Percentiles rank a stretch among this genome's conserved stretches.
Conservation (phyloP, 805 yeast genomes). For the Barnettozyma californica region DNA sequence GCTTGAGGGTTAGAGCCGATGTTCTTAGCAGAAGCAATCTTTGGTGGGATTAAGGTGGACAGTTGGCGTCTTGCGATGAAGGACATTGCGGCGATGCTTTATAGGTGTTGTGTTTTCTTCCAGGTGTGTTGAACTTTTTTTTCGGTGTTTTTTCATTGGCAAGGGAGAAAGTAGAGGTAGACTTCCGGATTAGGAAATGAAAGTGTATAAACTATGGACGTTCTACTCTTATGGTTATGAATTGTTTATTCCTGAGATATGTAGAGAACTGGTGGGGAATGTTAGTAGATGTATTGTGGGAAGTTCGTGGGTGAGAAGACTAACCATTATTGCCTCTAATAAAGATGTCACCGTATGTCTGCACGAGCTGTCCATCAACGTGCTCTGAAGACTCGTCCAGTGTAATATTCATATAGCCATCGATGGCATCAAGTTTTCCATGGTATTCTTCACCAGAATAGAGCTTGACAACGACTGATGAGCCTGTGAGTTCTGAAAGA, state of each 20-base stretch:
- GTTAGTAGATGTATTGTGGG: slow-evolving; percentile 6
- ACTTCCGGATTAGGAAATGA: slow-evolving; percentile 10
- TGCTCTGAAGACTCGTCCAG: slow-evolving; percentile 71
- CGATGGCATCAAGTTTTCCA: slow-evolving; percentile 79
- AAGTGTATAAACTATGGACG: not conserved
- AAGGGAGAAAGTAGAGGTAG: not conserved
- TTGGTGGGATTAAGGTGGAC: slow-evolving; percentile 96
- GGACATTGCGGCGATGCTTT: slow-evolving; percentile 45
- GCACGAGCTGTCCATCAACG: slow-evolving; percentile 43
- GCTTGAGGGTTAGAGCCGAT: slow-evolving; percentile 95
- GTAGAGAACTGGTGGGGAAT: slow-evolving; percentile 16
- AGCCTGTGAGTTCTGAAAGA: slow-evolving; percentile 72
- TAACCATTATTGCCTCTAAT: slow-evolving; percentile 82
- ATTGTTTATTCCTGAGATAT: slow-evolving; percentile 20
- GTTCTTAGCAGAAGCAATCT: slow-evolving; percentile 95
- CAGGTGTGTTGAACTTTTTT: slow-evolving; percentile 1
- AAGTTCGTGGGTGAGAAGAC: slow-evolving; percentile 24
- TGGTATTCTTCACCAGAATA: slow-evolving; percentile 83
- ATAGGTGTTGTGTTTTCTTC: not conserved
- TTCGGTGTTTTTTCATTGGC: slow-evolving; percentile 1
- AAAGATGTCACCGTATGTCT: slow-evolving; percentile 70
- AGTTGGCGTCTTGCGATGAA: slow-evolving; percentile 86
- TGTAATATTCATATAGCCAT: slow-evolving; percentile 95
- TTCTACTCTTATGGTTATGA: not conserved
- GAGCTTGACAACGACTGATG: slow-evolving; percentile 74